phyloP scores from a whole-genome alignment of 768 basidiomycete species.

The Lanmaoa rubissima region DNA sequence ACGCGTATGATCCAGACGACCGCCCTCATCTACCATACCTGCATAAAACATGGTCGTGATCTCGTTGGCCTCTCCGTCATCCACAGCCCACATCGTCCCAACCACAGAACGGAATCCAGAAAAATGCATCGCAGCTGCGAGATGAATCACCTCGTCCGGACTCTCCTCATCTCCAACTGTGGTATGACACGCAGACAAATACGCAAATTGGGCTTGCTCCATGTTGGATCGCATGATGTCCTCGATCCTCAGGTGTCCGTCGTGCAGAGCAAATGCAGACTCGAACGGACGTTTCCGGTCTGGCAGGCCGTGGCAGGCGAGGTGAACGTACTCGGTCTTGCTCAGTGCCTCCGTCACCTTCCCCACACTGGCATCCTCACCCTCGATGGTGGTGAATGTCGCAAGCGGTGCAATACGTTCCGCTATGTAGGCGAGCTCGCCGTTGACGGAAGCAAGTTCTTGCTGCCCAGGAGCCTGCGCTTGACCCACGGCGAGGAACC shows the following conservation, averaged over 20 bases:
- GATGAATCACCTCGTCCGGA: slow-evolving; percentile 15
- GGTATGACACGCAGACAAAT: slow-evolving; percentile 27
- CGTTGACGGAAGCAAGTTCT: neutral
- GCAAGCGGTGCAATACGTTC: neutral
- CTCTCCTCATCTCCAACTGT: slow-evolving; percentile 20
- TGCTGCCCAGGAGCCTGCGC: neutral
- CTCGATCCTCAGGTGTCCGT: slow-evolving; percentile 2
- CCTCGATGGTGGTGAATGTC: neutral
- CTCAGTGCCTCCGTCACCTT: slow-evolving; percentile 3
- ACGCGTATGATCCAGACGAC: slow-evolving; percentile 1
- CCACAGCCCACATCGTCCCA: neutral
- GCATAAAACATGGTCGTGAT: neutral
- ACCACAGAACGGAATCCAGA: slow-evolving; percentile 16
- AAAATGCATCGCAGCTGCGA: slow-evolving; percentile 26
- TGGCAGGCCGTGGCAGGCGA: slow-evolving; percentile 25
- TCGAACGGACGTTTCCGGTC: slow-evolving; percentile 13
- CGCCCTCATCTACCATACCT: slow-evolving; percentile 1
- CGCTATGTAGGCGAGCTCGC: neutral
- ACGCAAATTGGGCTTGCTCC: slow-evolving; percentile 6
- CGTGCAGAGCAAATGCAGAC: slow-evolving; percentile 7
- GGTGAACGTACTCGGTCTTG: slow-evolving; percentile 18
- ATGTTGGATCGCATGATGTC: slow-evolving; percentile 10
- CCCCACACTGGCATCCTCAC: neutral
- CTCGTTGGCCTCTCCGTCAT: neutral
- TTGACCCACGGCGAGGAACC: neutral